phyloP scores from a whole-genome alignment of 2,329 filamentous ascomycete species.

The Colletotrichum filicis region DNA sequence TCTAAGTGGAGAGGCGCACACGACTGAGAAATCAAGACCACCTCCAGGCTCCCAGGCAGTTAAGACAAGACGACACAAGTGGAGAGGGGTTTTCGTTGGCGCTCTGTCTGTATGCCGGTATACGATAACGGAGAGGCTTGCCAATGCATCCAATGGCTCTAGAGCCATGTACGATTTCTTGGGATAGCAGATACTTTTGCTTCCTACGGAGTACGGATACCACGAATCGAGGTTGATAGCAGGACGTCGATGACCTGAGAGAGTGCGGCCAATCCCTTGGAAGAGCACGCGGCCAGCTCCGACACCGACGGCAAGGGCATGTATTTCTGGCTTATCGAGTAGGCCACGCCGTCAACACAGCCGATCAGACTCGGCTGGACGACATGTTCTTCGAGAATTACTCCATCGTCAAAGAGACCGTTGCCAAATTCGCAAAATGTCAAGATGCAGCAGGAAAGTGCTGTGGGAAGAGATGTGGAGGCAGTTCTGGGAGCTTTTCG shows the following conservation, averaged over 20 bases:
- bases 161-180: neutral
- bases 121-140: slow-evolving; percentile 23
- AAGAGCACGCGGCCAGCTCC: neutral
- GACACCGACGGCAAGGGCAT: neutral
- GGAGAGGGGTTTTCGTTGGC: slow-evolving; percentile 6
- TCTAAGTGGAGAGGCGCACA: slow-evolving; percentile 30
- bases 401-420: slow-evolving; percentile 1
- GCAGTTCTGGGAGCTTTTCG: slow-evolving; percentile 18
- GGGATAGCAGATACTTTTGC: slow-evolving; percentile 13
- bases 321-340: neutral
- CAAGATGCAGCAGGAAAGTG: neutral
- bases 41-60: slow-evolving; percentile 16
- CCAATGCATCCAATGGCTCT: slow-evolving; percentile 9
- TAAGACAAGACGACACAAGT: slow-evolving; percentile 22
- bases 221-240: neutral
- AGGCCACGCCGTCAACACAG: neutral
- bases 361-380: neutral
- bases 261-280: neutral
- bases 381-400: neutral
- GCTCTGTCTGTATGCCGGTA: neutral
- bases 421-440: neutral
- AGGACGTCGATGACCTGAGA: neutral
- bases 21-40: slow-evolving; percentile 7
- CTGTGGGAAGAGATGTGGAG: neutral
- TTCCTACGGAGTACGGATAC: neutral